Base-by-base conservation (phyloP, 2,329 filamentous ascomycete species). In the Coleophoma eucalyptorum region DNA sequence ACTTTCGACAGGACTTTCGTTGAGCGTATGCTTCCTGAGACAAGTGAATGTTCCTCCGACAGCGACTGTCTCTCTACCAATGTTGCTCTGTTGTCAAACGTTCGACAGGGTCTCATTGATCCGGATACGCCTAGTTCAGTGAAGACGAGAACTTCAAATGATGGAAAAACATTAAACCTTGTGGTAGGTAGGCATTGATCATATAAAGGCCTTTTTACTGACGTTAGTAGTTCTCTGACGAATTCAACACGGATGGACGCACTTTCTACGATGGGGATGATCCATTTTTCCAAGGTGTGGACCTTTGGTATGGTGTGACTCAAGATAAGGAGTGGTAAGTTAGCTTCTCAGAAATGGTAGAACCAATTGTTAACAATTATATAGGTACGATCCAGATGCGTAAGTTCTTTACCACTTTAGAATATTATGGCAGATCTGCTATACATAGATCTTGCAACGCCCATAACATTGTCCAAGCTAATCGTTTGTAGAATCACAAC, bases 201-300 rank as follows among this genome's bases (percentile, higher is more conserved):
- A 11, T 16, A 19, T 37, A n/a, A 12, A 16, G 43, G 4, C 4
- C 26, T 26, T 13, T 16, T 32, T 46, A 31, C 51, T 58, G 46
- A 54, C 32, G 32, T 11, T 26, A 43, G 31, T 54, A 81, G 73
- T 87, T 86, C 61, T 88, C 84, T 3, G 86, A 89, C 62, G 86
- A 89, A 61, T 89, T 89, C 67, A 87, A 87, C 55, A 77, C 67
- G 2, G 75, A 79, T 45, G 84, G 84, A 16, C 77, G 86, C 45
- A 86, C 84, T 3, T 89, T 89, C 60, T 89, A 87, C 62, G 78
- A 83, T 38, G 83, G 79, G 5, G 86, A 89, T 59, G 86, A 89
- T 62, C 77, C 86, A 0, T 89, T 76, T 62, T 87, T 83, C 61
- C 77, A 84, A 62, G 86, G 76, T 20, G 76, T 87, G 34, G 83